Evolutionary conservation across 2,329 filamentous ascomycete genomes (phyloP).

Genomic region (Ophiobolus disseminans): DNA sequence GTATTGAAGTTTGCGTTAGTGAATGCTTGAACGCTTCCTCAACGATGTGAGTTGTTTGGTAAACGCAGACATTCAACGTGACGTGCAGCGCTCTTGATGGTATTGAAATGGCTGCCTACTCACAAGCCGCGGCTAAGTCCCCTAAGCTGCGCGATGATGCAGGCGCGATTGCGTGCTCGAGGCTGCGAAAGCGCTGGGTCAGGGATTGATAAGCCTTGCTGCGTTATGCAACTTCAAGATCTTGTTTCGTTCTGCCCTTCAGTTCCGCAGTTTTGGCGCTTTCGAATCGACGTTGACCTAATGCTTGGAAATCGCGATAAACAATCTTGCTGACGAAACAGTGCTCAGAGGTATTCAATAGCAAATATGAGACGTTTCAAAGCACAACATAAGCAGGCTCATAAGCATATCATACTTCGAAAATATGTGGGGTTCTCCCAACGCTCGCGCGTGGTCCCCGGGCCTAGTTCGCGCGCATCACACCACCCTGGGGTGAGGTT

Average conservation of each 20-base stretch:
- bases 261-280: background rate
- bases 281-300: no score
- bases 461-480: slow-evolving; percentile 17
- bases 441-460: no score
- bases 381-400: background rate
- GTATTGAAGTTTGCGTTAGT: no score
- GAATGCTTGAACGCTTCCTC: no score
- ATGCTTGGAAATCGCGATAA: no score
- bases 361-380: background rate
- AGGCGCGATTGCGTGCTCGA: slow-evolving; percentile 6
- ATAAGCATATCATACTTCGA: background rate
- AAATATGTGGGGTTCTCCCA: slow-evolving; percentile 12
- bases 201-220: slow-evolving; percentile 1
- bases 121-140: slow-evolving; percentile 6
- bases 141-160: slow-evolving; percentile 11
- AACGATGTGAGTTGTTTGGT: no score
- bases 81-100: slow-evolving; percentile 3
- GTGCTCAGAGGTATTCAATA: no score
- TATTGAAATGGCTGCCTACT: slow-evolving; percentile 1
- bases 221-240: no score
- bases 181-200: background rate
- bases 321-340: no score
- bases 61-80: slow-evolving; percentile 1
- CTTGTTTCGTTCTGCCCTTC: no score
- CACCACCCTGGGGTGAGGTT: slow-evolving; percentile 31